Base-by-base conservation (phyloP, 257 asterid genomes). In the Henckelia pumila region DNA sequence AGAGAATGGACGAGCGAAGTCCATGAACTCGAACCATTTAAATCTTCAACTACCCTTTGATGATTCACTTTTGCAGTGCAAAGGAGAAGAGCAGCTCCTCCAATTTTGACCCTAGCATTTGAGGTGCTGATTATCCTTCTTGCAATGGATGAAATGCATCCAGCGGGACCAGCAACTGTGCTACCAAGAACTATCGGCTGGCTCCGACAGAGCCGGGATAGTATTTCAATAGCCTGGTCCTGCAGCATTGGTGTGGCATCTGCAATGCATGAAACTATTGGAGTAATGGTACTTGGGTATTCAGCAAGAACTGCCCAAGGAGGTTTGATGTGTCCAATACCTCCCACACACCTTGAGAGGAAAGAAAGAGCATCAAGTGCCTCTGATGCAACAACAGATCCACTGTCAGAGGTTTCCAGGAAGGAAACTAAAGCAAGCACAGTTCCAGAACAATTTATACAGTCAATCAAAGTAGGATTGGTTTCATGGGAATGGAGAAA, bases 281-380 rank as follows among this genome's bases (percentile, higher is more conserved):
- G 95, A 22, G 78, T 77, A 70, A 90, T 82, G 79, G 95, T 83
- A 72, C 78, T 81, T 13, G 96, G 95, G 72, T 79, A 73, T 72
- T 94, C 99, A 72, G 96, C 91, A 78, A 91, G 99, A 75, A 84
- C 95, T 32, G 80, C 63, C 95, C 97, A 91, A 63, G 96, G 92
- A 77, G 96, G 96, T 74, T 82, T 88, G 56, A 78, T 71, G 44
- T 83, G 68, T 44, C 83, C 96, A 73, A 79, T 76, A 81, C 79
- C 82, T 70, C 74, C 86, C 56, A 69, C 82, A 26, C 87, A 72
- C 78, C 86, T 85, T 47, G 95, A 85, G 73, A 94, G 95, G 65
- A 79, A 77, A 81, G 96, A 86, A 77, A 94, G 95, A 63, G 96
- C 96, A 72, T 91, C 89, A 59, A 94, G 69, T 49, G 95, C 95